Evolutionary conservation across 2,329 filamentous ascomycete species (phyloP), one percentile per base, ranked within the genome.

Genomic region (Exophiala lecanii-corni): DNA sequence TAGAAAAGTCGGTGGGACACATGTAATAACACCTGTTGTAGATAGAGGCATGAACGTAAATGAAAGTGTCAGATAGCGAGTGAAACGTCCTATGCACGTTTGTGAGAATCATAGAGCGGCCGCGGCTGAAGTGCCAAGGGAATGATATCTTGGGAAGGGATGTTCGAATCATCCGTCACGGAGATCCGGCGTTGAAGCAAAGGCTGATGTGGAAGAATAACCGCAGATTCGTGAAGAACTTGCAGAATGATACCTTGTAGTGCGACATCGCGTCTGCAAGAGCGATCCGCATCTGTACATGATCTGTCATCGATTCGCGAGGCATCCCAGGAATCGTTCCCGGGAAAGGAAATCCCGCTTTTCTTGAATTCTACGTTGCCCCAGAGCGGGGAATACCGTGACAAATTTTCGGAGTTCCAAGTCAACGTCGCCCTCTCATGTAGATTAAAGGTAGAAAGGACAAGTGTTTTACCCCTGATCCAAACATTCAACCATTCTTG

Each of bases 91-190:
- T 9, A 61, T 53, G 0, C 57, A 57, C 3, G 56, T 47, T 9
- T 51, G 51, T 12, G 59, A 62, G 37, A 61, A 60, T 9, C 58
- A 55, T 12, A 62, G 47, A 7, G 59, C 59, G 10, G 59, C 57
- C 21, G 50, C 50, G 7, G 58, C 58, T 9, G 56, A 50, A 12
- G 19, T 39, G 3, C 39, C 41, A 9, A 49, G 37, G 2, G 45
- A 49, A 12, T 45, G 20, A 49, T 13, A 12, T 41, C 39, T 20
- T 42, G 20, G 6, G 19, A 33, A 6, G 13, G n/a, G 12, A 40
- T 23, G 17, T 17, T 41, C n/a, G 41, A 33, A 13, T 43, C 44
- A 5, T 40, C 45, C 9, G 21, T 35, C 16, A 21, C 17, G 40
- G 50, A 33, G 10, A 49, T 35, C 9, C 39, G 39, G 13, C 54